Base-by-base conservation (phyloP, 2,329 filamentous ascomycete genomes). In the Pseudofabraea citricarpa region DNA sequence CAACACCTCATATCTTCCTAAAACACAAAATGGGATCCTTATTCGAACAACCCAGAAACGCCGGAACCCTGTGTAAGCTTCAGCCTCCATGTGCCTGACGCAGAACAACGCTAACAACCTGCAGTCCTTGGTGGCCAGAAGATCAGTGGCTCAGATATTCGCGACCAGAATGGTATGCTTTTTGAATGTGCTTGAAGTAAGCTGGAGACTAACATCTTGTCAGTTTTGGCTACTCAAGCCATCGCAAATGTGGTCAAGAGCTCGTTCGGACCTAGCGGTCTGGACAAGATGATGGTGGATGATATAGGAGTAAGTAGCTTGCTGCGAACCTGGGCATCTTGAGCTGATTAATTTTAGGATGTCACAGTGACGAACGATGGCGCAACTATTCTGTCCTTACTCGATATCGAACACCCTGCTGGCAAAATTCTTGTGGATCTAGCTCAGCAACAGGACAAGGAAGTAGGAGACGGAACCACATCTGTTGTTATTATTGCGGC, bases 281-380 rank as follows among this genome's bases (percentile, higher is more conserved):
- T 98, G 55, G 93, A 98, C 67, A 98, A 98, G 80, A 98, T 98
- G 93, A 97, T 98, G 93, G 93, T 98, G 59, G 93, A 98, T 71
- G 93, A 98, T 65, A 97, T 98, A 66, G 93, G 93, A 63, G 85
- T 89, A 79, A 58, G 83, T 59, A 45, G 31, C 29, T 29, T 40
- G 46, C 23, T 33, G 36, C 33, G 43, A 39, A 33, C 19, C 21
- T n/a, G 23, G 35, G 8, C 20, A n/a, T n/a, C n/a, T n/a, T 13
- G 40, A 27, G 19, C 38, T 44, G 44, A 56, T 61, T 43, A 61
- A 35, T 38, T 36, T 41, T 57, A 89, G 85, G 93, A 98, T 73
- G 93, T 98, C 47, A 98, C 93, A 48, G 93, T 98, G 46, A 98
- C 93, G 55, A 98, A 98, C 70, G 93, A 98, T 68, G 93, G 93